A percentile compares a stretch with the other conserved stretches of the same genome.
Conservation (phyloP, 768 basidiomycete species). For the Phanerochaete sordida region DNA sequence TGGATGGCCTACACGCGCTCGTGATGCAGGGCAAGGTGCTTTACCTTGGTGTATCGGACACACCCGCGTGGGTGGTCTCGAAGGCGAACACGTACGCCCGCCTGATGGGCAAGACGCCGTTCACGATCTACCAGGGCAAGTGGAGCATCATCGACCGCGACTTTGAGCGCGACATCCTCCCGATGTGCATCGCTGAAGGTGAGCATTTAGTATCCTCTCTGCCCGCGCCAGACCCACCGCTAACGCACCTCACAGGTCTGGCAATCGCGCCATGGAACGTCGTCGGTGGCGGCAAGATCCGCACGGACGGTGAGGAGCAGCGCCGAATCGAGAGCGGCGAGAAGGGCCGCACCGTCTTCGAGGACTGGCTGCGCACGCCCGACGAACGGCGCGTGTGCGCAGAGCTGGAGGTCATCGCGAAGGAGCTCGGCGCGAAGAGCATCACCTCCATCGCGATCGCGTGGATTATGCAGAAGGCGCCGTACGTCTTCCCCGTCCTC, state of each 20-base stretch:
- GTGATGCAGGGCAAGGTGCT: conserved; percentile 47
- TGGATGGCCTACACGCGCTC: conserved; percentile 49
- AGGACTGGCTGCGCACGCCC: conserved; percentile 44
- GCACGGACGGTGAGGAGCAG: conserved; percentile 33
- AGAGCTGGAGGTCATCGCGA: conserved; percentile 49
- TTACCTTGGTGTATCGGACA: conserved; percentile 26
- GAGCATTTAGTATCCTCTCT: too few relatives aligned
- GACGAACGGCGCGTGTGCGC: conserved; percentile 38
- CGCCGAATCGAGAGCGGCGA: conserved; percentile 23
- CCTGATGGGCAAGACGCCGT: conserved; percentile 33
- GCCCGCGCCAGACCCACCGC: too few relatives aligned
- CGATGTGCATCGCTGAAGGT: conserved; percentile 31
- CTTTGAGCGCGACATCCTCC: conserved; percentile 37
- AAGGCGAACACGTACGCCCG: conserved; percentile 36
- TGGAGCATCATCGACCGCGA: conserved; percentile 35
- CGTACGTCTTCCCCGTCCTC: conserved; percentile 46
- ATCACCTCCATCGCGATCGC: conserved; percentile 44
- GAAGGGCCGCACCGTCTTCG: conserved; percentile 30
- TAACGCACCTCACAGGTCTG: conserved; percentile 13
- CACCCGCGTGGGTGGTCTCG: conserved; percentile 32
- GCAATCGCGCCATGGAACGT: conserved; percentile 28
- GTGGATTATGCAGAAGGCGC: conserved; percentile 51
- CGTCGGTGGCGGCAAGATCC: conserved; percentile 36
- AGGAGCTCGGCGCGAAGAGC: conserved; percentile 39
- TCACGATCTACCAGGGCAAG: conserved; percentile 31